Evolutionary conservation across 73 alveolate species (phyloP).

Genomic region (Tetrahymena thermophila): DNA sequence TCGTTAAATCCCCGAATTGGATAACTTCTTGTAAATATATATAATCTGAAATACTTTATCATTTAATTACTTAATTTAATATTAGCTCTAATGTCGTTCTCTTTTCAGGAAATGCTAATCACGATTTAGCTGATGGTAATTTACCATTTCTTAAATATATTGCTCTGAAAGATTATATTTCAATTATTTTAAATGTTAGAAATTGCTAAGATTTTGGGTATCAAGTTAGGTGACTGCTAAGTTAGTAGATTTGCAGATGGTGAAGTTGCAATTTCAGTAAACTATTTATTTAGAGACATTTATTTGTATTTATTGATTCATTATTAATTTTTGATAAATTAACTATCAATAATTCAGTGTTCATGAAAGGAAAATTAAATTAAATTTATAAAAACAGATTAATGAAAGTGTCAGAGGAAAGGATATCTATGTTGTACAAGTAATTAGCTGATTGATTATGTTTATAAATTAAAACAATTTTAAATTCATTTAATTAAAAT

Average conservation of each 20-base stretch:
- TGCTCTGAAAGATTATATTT: background rate
- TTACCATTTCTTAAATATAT: background rate
- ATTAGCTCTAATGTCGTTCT: slow-evolving; percentile 23
- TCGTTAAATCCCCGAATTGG: slow-evolving; percentile 16
- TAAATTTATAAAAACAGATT: slow-evolving; percentile 36
- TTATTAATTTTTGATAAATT: no score
- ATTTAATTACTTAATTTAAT: background rate
- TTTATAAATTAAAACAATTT: background rate
- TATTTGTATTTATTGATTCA: background rate
- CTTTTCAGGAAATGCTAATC: slow-evolving; percentile 30
- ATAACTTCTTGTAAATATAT: slow-evolving; percentile 26
- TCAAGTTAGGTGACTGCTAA: slow-evolving; percentile 38
- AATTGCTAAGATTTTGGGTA: slow-evolving; percentile 32
- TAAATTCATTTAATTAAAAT: background rate
- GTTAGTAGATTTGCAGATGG: slow-evolving; percentile 89
- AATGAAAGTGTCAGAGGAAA: slow-evolving; percentile 83
- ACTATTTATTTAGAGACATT: background rate
- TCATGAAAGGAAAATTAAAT: background rate
- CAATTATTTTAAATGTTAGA: background rate
- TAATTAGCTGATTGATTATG: background rate
- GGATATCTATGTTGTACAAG: slow-evolving; percentile 57
- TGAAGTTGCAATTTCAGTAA: slow-evolving; percentile 52
- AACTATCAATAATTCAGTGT: background rate
- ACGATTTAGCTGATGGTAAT: slow-evolving; percentile 17
- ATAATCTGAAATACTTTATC: background rate